Evolutionary conservation across 352 stramenopile genomes (phyloP).

Genomic region (Phytophthora chlamydospora): DNA sequence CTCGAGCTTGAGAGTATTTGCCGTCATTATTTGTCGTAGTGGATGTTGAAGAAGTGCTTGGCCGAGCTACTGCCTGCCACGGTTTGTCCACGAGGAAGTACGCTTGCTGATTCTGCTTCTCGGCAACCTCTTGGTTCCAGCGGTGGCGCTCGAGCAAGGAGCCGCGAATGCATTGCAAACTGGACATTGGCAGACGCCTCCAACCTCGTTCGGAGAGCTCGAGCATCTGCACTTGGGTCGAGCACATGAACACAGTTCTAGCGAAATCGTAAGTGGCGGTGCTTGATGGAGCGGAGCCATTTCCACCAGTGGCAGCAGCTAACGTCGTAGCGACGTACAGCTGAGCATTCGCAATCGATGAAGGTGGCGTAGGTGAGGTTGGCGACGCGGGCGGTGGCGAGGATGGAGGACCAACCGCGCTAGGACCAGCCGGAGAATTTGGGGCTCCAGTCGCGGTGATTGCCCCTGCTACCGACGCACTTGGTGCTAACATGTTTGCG

Average conservation of each 20-base stretch:
- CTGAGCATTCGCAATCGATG: slow-evolving; percentile 17
- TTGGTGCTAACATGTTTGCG: slow-evolving; percentile 31
- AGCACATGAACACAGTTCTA: slow-evolving; percentile 67
- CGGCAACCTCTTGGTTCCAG: slow-evolving; percentile 52
- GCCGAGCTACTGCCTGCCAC: slow-evolving; percentile 45
- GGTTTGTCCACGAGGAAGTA: slow-evolving; percentile 58
- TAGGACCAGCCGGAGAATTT: slow-evolving; percentile 2
- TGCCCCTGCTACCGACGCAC: slow-evolving; percentile 1
- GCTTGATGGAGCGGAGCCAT: not conserved
- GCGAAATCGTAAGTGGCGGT: slow-evolving; percentile 31
- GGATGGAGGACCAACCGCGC: not conserved
- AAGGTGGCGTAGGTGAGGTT: slow-evolving; percentile 10
- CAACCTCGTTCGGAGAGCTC: slow-evolving; percentile 73
- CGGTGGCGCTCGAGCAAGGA: slow-evolving; percentile 60
- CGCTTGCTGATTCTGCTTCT: slow-evolving; percentile 38
- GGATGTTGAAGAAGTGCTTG: slow-evolving; percentile 5
- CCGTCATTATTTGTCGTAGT: slow-evolving; percentile 8
- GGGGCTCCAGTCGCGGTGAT: slow-evolving; percentile 10
- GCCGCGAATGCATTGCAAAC: slow-evolving; percentile 52
- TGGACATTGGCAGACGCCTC: slow-evolving; percentile 51
- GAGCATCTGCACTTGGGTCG: slow-evolving; percentile 59
- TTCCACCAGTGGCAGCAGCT: slow-evolving; percentile 22
- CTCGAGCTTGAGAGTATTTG: slow-evolving; percentile 23
- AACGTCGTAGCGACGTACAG: slow-evolving; percentile 33
- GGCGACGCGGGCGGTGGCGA: slow-evolving; percentile 6